Evolutionary conservation across 176 grass and related monocot genomes (phyloP), one percentile per base, ranked within the genome.

Genomic region (Phyllostachys edulis): DNA sequence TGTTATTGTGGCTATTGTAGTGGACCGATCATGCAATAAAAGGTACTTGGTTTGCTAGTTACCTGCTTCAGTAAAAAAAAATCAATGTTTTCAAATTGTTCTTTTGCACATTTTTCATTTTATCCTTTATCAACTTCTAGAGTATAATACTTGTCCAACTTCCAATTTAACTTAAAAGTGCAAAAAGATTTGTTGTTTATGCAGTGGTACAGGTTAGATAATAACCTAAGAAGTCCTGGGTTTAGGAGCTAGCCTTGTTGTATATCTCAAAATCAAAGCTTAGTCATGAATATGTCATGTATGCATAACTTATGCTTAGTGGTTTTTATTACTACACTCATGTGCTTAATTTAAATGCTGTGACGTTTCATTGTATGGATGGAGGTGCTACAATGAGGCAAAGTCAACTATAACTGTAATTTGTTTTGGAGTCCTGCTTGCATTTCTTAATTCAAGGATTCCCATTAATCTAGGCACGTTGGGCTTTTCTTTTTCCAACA

Each of bases 11-110:
- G 40, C 80, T 46, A 79, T 71, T 84, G 67, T 79, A 75, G 46
- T 78, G 50, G 12, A 50, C 29, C 51, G 15, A 82, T 57, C 83
- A 74, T 42, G 41, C 61, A 62, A 60, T 4, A 77, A 63, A 84
- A 86, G 92, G 95, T 98, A 91, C 50, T 16, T 65, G 42, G 45
- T 77, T 84, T 65, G 27, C 54, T 63, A 62, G 42, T 46, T 20
- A 79, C 41, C 27, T 67, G 15, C 44, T n/a, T 1, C 27, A n/a
- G n/a, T n/a, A n/a, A n/a, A n/a, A n/a, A n/a, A n/a, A n/a, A n/a
- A n/a, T n/a, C n/a, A n/a, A n/a, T 67, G 6, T 37, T 20, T 80
- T 37, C 10, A 40, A 54, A 26, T 15, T 5, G n/a, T 23, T 46
- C 5, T 49, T 66, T 44, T 13, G 3, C 45, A 69, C 32, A 54